Conservation (phyloP, 768 basidiomycete genomes). For the Trichaptum fuscoviolaceum region DNA sequence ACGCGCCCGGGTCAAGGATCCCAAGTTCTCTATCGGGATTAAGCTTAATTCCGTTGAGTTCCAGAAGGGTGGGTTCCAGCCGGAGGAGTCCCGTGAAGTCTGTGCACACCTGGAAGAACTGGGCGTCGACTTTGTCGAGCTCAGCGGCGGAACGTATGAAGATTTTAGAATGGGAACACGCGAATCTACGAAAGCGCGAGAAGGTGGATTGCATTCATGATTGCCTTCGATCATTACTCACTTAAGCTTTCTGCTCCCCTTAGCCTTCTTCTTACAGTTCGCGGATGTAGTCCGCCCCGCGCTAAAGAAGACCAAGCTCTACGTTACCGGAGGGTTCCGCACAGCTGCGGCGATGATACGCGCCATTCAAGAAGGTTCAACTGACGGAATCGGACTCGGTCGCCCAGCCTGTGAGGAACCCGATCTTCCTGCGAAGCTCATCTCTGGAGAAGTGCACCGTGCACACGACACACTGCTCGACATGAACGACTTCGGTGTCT, state of each 20-base stretch:
- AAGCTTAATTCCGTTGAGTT: slow-evolving; percentile 29
- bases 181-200: no score
- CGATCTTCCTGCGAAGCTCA: no score
- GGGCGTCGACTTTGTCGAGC: slow-evolving; percentile 35
- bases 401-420: no score
- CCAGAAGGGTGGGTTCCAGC: slow-evolving; percentile 23
- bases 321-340: slow-evolving; percentile 27
- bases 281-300: slow-evolving; percentile 24
- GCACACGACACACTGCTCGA: no score
- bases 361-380: slow-evolving; percentile 14
- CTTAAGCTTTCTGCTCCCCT: slow-evolving; percentile 11
- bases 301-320: slow-evolving; percentile 21
- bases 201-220: no score
- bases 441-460: no score
- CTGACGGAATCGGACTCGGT: no score
- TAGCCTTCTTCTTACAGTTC: slow-evolving; percentile 28
- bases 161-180: slow-evolving; percentile 5
- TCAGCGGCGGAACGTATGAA: slow-evolving; percentile 36
- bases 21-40: slow-evolving; percentile 26
- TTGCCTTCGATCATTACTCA: no score
- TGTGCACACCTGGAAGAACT: slow-evolving; percentile 28
- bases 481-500: no score
- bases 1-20: no score
- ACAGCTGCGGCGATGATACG: slow-evolving; percentile 23
- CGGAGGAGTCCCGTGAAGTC: slow-evolving; percentile 27